phyloP scores from a whole-genome alignment of 1,284 basidiomycete genomes.

The Cutaneotrichosporon sp. region DNA sequence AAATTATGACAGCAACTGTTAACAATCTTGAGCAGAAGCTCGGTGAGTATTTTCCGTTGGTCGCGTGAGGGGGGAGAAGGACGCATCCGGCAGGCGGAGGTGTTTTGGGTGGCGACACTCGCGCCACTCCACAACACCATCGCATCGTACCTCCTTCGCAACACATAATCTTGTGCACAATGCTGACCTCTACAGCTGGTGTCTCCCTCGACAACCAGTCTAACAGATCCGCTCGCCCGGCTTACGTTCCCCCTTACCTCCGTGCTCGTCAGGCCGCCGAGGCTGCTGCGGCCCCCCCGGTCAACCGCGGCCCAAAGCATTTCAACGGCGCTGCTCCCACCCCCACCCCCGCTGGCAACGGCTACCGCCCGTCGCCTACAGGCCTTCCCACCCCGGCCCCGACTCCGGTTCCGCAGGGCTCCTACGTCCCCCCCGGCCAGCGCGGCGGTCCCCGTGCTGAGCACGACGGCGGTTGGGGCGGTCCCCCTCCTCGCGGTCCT shows the following conservation, averaged over 20 bases:
- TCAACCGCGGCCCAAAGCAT: too few relatives aligned
- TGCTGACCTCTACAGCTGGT: slow-evolving; percentile 15
- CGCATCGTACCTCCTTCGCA: not conserved
- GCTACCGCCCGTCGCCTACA: slow-evolving; percentile 36
- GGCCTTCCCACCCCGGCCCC: slow-evolving; percentile 44
- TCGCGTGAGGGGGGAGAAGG: slow-evolving; percentile 15
- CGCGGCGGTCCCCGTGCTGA: slow-evolving; percentile 23
- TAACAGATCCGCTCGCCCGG: slow-evolving; percentile 59
- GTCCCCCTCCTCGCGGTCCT: slow-evolving; percentile 25
- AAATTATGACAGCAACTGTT: slow-evolving; percentile 43
- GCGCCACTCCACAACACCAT: too few relatives aligned
- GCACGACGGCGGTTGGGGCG: slow-evolving; percentile 54
- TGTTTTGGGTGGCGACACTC: slow-evolving; percentile 1
- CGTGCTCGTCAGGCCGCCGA: slow-evolving; percentile 55
- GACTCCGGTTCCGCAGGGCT: slow-evolving; percentile 47
- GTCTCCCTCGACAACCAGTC: slow-evolving; percentile 24
- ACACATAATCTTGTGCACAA: too few relatives aligned
- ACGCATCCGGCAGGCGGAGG: too few relatives aligned
- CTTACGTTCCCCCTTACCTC: slow-evolving; percentile 86
- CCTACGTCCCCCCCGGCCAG: slow-evolving; percentile 55
- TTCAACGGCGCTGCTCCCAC: slow-evolving; percentile 24
- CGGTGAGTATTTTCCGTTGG: slow-evolving; percentile 55
- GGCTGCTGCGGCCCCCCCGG: slow-evolving; percentile 12
- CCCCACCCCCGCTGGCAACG: slow-evolving; percentile 24
- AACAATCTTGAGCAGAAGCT: slow-evolving; percentile 67